A percentile compares a stretch with the other conserved stretches of the same genome.
Conservation (phyloP, 2,329 filamentous ascomycete species). For the Alternaria burnsii region DNA sequence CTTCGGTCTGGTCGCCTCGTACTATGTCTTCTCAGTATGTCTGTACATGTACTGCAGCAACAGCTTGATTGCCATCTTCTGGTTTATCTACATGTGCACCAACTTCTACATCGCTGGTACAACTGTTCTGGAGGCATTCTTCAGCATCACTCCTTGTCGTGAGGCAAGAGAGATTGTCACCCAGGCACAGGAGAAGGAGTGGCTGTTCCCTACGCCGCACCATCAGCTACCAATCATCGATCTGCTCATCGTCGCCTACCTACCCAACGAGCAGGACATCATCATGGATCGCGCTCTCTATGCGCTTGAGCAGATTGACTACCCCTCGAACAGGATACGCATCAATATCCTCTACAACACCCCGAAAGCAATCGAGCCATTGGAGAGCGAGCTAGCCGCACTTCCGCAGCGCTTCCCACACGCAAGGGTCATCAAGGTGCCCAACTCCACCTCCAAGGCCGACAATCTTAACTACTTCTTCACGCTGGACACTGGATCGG, state of each 20-base stretch:
- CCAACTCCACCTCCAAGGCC: conserved; percentile 59
- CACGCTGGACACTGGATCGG: conserved; percentile 54
- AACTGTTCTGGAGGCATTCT: conserved; percentile 54
- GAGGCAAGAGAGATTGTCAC: conserved; percentile 50
- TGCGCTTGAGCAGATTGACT: conserved; percentile 57
- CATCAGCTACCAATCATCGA: conserved; percentile 55
- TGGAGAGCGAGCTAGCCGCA: conserved; percentile 55
- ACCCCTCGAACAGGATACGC: conserved; percentile 57
- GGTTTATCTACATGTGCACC: conserved; percentile 56
- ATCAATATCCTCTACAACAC: conserved; percentile 62
- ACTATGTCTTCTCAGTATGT: conserved; percentile 54
- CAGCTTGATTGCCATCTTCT: conserved; percentile 52
- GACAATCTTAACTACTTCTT: conserved; percentile 62
- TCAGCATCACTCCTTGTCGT: conserved; percentile 49
- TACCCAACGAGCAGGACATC: conserved; percentile 62
- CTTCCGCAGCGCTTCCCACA: conserved; percentile 52
- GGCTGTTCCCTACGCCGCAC: conserved; percentile 54
- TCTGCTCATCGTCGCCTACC: conserved; percentile 60
- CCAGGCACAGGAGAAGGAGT: conserved; percentile 51
- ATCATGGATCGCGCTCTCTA: conserved; percentile 59
- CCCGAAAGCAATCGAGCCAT: conserved; percentile 56
- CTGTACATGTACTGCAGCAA: conserved; percentile 54
- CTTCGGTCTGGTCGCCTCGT: conserved; percentile 52
- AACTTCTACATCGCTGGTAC: conserved; percentile 57
- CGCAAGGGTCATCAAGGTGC: conserved; percentile 58